A percentile compares a stretch with the other conserved stretches of the same genome.
Evolutionary conservation across 352 stramenopile species (phyloP).

Genomic region (Bremia lactucae): DNA sequence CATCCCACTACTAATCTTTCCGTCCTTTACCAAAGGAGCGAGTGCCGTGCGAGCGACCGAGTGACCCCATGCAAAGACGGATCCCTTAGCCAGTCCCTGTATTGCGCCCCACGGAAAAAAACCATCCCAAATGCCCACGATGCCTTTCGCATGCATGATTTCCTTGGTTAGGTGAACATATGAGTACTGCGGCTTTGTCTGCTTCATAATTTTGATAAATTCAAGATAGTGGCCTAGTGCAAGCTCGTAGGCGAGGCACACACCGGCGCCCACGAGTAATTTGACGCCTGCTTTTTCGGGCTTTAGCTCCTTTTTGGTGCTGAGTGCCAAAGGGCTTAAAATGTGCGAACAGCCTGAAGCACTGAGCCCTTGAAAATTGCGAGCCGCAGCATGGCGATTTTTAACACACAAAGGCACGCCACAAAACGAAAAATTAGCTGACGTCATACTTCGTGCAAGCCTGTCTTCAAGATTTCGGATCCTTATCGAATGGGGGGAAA

Average conservation of each 20-base stretch:
- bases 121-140: conserved; percentile 87
- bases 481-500: too few relatives aligned
- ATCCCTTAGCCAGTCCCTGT: conserved; percentile 84
- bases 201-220: conserved; percentile 92
- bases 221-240: conserved; percentile 86
- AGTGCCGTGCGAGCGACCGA: conserved; percentile 50
- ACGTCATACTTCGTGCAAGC: too few relatives aligned
- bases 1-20: conserved; percentile 38
- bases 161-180: conserved; percentile 70
- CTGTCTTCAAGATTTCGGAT: too few relatives aligned
- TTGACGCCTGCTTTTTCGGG: conserved; percentile 59
- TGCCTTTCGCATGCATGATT: conserved; percentile 84
- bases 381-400: conserved; percentile 1
- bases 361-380: conserved; percentile 19
- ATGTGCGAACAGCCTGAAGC: conserved; percentile 10
- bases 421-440: too few relatives aligned
- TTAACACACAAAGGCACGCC: too few relatives aligned
- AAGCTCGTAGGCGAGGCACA: conserved; percentile 85
- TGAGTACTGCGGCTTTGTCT: conserved; percentile 70
- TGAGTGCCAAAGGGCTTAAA: conserved; percentile 10
- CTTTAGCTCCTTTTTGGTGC: conserved; percentile 16
- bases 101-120: conserved; percentile 90
- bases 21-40: conserved; percentile 44
- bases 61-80: conserved; percentile 86
- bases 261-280: conserved; percentile 72